phyloP scores from a whole-genome alignment of 495 filamentous ascomycete genomes.

The Pseudotulostoma volvatum region DNA sequence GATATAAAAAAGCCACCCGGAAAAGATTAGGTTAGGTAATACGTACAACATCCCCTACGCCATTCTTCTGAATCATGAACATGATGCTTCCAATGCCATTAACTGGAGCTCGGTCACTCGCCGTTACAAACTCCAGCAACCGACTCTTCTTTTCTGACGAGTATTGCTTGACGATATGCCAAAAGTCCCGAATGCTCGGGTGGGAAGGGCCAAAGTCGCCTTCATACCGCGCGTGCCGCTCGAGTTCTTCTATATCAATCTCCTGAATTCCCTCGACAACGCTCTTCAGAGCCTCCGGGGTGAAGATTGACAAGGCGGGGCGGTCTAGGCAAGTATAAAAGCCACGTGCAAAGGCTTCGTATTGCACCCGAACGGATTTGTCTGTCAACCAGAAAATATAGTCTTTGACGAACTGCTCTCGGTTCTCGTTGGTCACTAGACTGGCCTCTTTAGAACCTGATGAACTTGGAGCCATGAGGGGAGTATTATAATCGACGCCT shows the following conservation, averaged over 20 bases:
- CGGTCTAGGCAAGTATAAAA: slow-evolving; percentile 61
- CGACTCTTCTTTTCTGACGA: slow-evolving; percentile 46
- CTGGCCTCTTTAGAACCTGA: slow-evolving; percentile 19
- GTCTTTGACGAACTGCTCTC: slow-evolving; percentile 62
- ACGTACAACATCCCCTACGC: slow-evolving; percentile 41
- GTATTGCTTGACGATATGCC: slow-evolving; percentile 56
- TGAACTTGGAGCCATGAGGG: not conserved
- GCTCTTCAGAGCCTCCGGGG: slow-evolving; percentile 48
- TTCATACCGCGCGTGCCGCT: slow-evolving; percentile 55
- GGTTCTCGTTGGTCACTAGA: slow-evolving; percentile 60
- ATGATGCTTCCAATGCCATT: slow-evolving; percentile 61
- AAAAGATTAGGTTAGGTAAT: no score
- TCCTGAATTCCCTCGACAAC: slow-evolving; percentile 68
- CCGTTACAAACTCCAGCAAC: slow-evolving; percentile 87
- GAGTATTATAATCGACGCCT: slow-evolving; percentile 2
- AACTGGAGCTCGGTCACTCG: slow-evolving; percentile 76
- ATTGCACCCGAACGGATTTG: slow-evolving; percentile 61
- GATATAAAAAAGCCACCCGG: no score
- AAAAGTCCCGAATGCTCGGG: slow-evolving; percentile 60
- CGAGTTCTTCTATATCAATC: slow-evolving; percentile 57
- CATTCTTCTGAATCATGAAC: slow-evolving; percentile 72
- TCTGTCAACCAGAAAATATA: slow-evolving; percentile 77
- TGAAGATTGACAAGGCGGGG: slow-evolving; percentile 54
- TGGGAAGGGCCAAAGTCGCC: slow-evolving; percentile 55
- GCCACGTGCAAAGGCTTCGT: slow-evolving; percentile 62